Evolutionary conservation across 371 early-diverging fungal species (phyloP).

Genomic region (Mucor indicus): DNA sequence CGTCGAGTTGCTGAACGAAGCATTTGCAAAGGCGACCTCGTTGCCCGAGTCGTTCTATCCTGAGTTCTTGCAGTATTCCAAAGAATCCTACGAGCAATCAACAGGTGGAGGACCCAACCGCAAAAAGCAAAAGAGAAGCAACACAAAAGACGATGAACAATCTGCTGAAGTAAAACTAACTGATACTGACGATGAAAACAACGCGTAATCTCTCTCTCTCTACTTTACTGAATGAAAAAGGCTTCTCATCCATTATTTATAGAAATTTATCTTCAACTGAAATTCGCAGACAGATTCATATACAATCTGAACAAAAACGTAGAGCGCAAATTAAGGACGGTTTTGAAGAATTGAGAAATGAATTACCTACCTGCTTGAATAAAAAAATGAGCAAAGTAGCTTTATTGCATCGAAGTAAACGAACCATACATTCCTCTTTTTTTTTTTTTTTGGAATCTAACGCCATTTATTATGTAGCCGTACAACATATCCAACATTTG

Average conservation of each 20-base stretch:
- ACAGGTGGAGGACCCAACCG: conserved; percentile 25
- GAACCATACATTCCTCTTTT: background rate
- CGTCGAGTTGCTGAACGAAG: conserved; percentile 31
- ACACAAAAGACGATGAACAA: conserved; percentile 5
- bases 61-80: conserved; percentile 34
- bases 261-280: conserved; percentile 21
- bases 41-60: conserved; percentile 37
- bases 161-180: conserved; percentile 1
- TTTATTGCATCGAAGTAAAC: conserved; percentile 38
- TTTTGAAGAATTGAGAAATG: conserved; percentile 33
- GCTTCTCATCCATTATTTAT: background rate
- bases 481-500: conserved; percentile 39
- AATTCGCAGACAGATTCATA: conserved; percentile 40
- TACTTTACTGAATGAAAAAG: too few relatives aligned
- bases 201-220: conserved; percentile 4
- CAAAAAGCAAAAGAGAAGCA: conserved; percentile 24
- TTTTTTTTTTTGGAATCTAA: background rate
- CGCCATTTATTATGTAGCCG: too few relatives aligned
- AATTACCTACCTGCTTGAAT: conserved; percentile 30
- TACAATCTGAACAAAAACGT: conserved; percentile 45
- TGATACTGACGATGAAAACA: conserved; percentile 25
- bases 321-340: conserved; percentile 44
- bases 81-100: conserved; percentile 35
- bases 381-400: conserved; percentile 38
- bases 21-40: conserved; percentile 35